Conservation (phyloP, 768 basidiomycete species). For the Hysterangium stoloniferum region DNA sequence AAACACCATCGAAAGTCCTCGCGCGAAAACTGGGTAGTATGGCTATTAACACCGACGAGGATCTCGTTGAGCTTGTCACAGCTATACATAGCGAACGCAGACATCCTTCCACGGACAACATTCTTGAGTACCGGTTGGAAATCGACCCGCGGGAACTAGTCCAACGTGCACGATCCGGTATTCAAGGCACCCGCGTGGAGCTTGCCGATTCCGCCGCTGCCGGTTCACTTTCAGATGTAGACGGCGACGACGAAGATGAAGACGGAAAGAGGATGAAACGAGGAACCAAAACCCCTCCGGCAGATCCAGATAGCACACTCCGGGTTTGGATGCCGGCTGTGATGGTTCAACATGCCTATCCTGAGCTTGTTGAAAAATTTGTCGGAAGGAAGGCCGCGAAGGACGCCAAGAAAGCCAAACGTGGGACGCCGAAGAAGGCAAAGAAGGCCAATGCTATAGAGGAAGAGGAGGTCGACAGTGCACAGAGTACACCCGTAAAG, state of each 20-base stretch:
- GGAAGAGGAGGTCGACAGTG: not conserved
- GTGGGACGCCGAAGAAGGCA: conserved; percentile 9
- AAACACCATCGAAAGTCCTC: conserved; percentile 7
- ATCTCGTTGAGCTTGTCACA: conserved; percentile 42
- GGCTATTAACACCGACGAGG: conserved; percentile 20
- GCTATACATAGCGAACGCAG: conserved; percentile 58
- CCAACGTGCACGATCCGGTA: conserved; percentile 34
- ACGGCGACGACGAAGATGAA: conserved; percentile 39
- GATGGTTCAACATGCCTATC: conserved; percentile 63
- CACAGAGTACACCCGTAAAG: not conserved
- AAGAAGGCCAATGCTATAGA: not conserved
- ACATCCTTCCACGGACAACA: conserved; percentile 63
- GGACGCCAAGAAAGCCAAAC: conserved; percentile 37
- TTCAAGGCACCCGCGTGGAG: conserved; percentile 21
- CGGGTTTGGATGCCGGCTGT: conserved; percentile 80
- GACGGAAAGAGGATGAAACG: conserved; percentile 22
- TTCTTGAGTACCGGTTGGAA: conserved; percentile 76
- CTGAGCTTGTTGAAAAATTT: conserved; percentile 53
- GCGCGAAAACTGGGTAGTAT: conserved; percentile 11
- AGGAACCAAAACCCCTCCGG: conserved; percentile 33
- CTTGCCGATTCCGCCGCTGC: conserved; percentile 13
- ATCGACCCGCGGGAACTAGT: conserved; percentile 63
- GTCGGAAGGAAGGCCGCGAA: conserved; percentile 44
- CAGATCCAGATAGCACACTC: conserved; percentile 47
- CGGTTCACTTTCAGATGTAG: conserved; percentile 39